Evolutionary conservation across 2,329 filamentous ascomycete genomes (phyloP), one percentile per base, ranked within the genome.

Genomic region (Colletotrichum acutatum): DNA sequence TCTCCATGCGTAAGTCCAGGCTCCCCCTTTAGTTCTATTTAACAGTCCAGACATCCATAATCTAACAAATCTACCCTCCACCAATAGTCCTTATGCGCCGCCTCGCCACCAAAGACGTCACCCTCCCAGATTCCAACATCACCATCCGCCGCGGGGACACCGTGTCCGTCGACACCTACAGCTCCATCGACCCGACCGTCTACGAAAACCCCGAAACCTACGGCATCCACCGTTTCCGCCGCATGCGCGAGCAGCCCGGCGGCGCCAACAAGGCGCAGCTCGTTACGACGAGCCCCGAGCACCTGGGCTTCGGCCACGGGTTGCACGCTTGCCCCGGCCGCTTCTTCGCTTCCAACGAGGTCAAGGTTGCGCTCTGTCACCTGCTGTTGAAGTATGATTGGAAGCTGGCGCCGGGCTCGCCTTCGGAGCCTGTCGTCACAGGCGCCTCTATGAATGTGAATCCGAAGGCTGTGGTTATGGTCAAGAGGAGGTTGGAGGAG

Each of bases 301-400:
- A 78, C 68, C 76, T 82, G 61, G 81, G 80, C 9, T 84, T 83
- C 68, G 83, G 83, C 0, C 79, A 81, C 0, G 83, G 83, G 5
- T 79, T 42, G 1, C 58, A 61, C 22, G 34, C 34, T 2, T 61
- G 58, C 42, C 58, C 58, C 2, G 58, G 58, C 24, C 14, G 58
- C 6, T 61, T 46, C 22, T 61, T 61, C 7, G 58, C 30, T 4
- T 34, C 58, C 3, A n/a, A 49, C 24, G 34, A 61, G 34, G 58
- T 61, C 9, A 61, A 61, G 2, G 22, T 49, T 6, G 58, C 34
- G 5, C 58, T 61, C 3, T 61, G 34, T 5, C 58, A 61, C 16
- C n/a, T 61, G 9, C 19, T 61, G 12, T 37, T 46, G 12, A 34
- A 26, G 22, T 61, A 49, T 2, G 58, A 61, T 7, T 61, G 58